Evolutionary conservation across 345 rosid species (phyloP).

Genomic region (Boechera stricta): DNA sequence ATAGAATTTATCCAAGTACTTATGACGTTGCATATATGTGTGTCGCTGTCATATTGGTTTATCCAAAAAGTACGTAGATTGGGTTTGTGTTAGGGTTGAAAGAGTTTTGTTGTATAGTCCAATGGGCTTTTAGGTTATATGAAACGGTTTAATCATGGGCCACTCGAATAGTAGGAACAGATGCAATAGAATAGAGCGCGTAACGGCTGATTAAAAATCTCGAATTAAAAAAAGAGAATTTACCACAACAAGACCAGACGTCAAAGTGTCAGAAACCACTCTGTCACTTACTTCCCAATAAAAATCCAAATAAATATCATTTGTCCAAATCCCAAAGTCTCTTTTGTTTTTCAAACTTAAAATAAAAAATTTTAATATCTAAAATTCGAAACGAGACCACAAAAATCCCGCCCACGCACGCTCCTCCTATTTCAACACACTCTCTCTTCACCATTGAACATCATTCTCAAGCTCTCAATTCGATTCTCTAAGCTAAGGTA

Average conservation of each 20-base stretch:
- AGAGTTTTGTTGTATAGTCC: too few species aligned
- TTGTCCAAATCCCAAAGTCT: conserved; percentile 2
- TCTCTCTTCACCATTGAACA: conserved; percentile 4
- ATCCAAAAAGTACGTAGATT: too few species aligned
- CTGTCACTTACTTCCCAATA: conserved; percentile 33
- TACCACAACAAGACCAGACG: conserved; percentile 26
- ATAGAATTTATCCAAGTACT: too few species aligned
- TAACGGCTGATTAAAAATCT: conserved; percentile 24
- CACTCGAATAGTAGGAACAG: not conserved
- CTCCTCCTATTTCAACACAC: conserved; percentile 34
- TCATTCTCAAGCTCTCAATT: conserved; percentile 10
- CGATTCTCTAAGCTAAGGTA: conserved; percentile 21
- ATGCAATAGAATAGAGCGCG: conserved; percentile 23
- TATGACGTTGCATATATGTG: too few species aligned
- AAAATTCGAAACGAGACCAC: conserved; percentile 27
- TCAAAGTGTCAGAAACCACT: conserved; percentile 39
- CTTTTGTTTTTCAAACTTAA: not conserved
- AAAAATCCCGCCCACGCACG: conserved; percentile 39
- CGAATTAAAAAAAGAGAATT: conserved; percentile 2
- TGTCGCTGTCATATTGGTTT: too few species aligned
- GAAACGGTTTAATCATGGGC: not conserved
- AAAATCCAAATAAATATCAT: not conserved
- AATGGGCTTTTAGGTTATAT: not conserved
- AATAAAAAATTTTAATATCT: not conserved
- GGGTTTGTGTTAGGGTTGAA: too few species aligned